These are phyloP conservation scores for Verticillium zaregamsianum DNA, from an alignment of 2,329 filamentous ascomycete species.

Conservation along the genomic window DNA sequence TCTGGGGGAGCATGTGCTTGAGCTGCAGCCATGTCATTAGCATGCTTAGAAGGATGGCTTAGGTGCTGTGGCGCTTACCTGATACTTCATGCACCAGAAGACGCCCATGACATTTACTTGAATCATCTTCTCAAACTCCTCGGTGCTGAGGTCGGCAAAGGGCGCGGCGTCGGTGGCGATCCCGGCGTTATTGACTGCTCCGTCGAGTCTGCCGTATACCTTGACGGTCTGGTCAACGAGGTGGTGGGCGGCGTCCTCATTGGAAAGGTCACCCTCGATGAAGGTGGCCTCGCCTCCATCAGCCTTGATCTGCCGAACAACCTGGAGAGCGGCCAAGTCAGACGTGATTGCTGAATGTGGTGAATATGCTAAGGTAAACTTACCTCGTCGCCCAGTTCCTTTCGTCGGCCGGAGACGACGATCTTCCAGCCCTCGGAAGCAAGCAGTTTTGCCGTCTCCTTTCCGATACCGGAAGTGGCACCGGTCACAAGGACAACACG, in stretches of 20 bases:
- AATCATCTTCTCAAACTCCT: slow-evolving; percentile 34
- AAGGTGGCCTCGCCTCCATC: not conserved
- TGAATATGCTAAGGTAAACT: not conserved
- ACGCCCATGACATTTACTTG: slow-evolving; percentile 38
- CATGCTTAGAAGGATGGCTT: slow-evolving; percentile 21
- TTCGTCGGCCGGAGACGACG: not conserved
- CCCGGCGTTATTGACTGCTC: slow-evolving; percentile 36
- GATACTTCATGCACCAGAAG: slow-evolving; percentile 34
- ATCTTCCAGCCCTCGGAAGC: not conserved
- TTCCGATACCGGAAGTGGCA: not conserved
- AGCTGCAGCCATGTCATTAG: not conserved
- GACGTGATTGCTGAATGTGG: not conserved
- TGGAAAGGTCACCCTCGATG: slow-evolving; percentile 5
- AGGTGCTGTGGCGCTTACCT: slow-evolving; percentile 33
- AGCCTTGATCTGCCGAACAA: not conserved
- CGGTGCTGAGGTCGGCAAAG: slow-evolving; percentile 24
- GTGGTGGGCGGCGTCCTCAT: slow-evolving; percentile 23
- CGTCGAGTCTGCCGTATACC: slow-evolving; percentile 32
- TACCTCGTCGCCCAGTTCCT: not conserved
- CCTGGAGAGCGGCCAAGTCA: not conserved
- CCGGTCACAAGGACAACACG: not conserved
- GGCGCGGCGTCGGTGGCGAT: slow-evolving; percentile 28
- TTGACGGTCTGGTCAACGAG: slow-evolving; percentile 20
- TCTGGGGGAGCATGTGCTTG: not conserved
- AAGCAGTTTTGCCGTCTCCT: not conserved